Percentiles rank a stretch among this genome's conserved stretches.
phyloP scores from a whole-genome alignment of 305 asterid species.

The Fraxinus xanthoxyloides region DNA sequence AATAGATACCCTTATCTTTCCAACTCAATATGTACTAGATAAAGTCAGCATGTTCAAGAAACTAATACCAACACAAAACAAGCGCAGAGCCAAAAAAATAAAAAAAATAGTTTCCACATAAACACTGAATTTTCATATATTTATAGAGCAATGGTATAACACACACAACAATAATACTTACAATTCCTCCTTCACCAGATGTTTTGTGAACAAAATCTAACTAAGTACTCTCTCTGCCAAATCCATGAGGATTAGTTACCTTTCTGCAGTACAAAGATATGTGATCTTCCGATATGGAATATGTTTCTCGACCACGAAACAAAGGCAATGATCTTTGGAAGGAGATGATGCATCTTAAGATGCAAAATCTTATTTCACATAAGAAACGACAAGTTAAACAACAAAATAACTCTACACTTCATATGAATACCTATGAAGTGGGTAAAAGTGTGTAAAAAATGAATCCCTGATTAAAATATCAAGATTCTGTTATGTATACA shows the following conservation, averaged over 20 bases:
- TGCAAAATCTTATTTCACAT: constrained; percentile 20
- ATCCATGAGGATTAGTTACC: background rate
- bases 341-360: constrained; percentile 1
- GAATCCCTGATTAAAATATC: constrained; percentile 27
- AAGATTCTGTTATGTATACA: constrained; percentile 34
- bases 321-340: constrained; percentile 7
- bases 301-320: constrained; percentile 10
- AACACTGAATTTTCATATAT: background rate
- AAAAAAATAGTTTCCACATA: background rate
- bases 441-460: too few relatives aligned
- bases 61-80: background rate
- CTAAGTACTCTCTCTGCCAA: background rate
- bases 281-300: constrained; percentile 27
- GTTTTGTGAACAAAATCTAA: background rate
- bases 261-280: background rate
- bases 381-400: constrained; percentile 22
- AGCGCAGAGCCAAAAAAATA: background rate
- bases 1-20: background rate
- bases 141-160: background rate
- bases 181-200: constrained; percentile 2
- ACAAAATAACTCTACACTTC: constrained; percentile 29
- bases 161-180: background rate
- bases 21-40: background rate
- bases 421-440: too few relatives aligned
- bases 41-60: background rate